Evolutionary conservation across 139 green algal species (phyloP).

Genomic region (Micromonas commoda): DNA sequence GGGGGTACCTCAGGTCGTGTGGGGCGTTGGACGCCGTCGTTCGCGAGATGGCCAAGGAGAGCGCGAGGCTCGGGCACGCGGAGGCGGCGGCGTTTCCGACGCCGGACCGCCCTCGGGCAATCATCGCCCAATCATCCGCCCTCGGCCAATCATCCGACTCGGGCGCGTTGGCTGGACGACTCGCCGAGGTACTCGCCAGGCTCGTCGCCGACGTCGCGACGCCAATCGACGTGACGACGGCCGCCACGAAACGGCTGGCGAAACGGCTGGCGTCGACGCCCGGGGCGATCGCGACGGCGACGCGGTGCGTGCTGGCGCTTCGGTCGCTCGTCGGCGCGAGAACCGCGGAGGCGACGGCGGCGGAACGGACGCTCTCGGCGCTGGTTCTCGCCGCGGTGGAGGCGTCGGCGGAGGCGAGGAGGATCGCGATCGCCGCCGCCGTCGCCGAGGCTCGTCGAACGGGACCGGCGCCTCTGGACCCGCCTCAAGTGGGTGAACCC

Average conservation of each 20-base stretch:
- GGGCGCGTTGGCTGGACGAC: too few relatives aligned
- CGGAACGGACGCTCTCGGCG: not conserved
- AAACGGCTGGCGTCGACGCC: not conserved
- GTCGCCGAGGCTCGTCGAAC: not conserved
- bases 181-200: too few relatives aligned
- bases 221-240: too few relatives aligned
- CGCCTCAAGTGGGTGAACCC: conserved; percentile 32
- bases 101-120: not conserved
- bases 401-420: too few relatives aligned
- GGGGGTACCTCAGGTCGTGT: not conserved
- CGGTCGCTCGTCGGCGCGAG: not conserved
- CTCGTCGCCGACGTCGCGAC: too few relatives aligned
- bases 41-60: not conserved
- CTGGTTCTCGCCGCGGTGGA: not conserved
- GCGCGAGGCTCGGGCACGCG: not conserved
- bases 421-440: not conserved
- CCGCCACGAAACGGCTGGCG: too few relatives aligned
- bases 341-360: not conserved
- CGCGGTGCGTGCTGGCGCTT: not conserved
- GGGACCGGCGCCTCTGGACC: too few relatives aligned
- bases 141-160: too few relatives aligned
- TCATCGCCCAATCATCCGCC: too few relatives aligned
- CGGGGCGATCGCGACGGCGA: not conserved
- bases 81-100: not conserved
- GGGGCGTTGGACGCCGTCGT: not conserved